Evolutionary conservation across 768 basidiomycete species (phyloP).

Genomic region (Omphalotus guepiniiformis): DNA sequence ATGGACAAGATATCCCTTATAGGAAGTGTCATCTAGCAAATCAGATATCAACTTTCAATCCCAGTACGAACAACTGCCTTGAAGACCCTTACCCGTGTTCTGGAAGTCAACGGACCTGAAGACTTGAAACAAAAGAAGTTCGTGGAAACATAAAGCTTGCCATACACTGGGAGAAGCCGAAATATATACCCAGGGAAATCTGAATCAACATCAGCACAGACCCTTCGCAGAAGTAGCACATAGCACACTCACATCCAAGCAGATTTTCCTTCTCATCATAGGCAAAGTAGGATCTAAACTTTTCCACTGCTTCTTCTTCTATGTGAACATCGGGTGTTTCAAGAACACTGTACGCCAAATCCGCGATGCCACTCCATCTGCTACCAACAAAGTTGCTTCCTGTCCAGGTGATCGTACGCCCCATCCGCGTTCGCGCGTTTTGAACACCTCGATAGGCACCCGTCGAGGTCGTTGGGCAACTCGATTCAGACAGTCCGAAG

Average conservation of each 20-base stretch:
- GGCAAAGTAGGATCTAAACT: slow-evolving; percentile 80
- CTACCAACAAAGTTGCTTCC: no score
- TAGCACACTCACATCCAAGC: slow-evolving; percentile 71
- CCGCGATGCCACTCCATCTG: slow-evolving; percentile 33
- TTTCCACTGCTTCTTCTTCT: slow-evolving; percentile 63
- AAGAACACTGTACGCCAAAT: slow-evolving; percentile 77
- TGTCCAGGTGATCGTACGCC: slow-evolving; percentile 14
- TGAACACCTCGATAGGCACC: slow-evolving; percentile 15
- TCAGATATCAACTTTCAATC: slow-evolving; percentile 3
- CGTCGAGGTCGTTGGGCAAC: slow-evolving; percentile 15
- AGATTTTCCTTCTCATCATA: slow-evolving; percentile 84
- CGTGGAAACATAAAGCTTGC: slow-evolving; percentile 86
- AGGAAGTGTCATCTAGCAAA: slow-evolving; percentile 85
- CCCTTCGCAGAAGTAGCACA: not conserved
- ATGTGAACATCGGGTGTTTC: slow-evolving; percentile 64
- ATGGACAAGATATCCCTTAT: slow-evolving; percentile 82
- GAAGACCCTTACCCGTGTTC: slow-evolving; percentile 71
- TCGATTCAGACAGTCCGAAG: slow-evolving; percentile 12
- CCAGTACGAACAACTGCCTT: not conserved
- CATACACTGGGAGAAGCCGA: slow-evolving; percentile 84
- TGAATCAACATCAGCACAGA: slow-evolving; percentile 25
- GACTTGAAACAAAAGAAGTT: slow-evolving; percentile 96
- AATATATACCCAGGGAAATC: slow-evolving; percentile 91
- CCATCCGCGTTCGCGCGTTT: slow-evolving; percentile 14
- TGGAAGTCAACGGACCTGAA: slow-evolving; percentile 68